Conservation (phyloP, 306 rosid genomes). For the Pyrus bretschneideri region DNA sequence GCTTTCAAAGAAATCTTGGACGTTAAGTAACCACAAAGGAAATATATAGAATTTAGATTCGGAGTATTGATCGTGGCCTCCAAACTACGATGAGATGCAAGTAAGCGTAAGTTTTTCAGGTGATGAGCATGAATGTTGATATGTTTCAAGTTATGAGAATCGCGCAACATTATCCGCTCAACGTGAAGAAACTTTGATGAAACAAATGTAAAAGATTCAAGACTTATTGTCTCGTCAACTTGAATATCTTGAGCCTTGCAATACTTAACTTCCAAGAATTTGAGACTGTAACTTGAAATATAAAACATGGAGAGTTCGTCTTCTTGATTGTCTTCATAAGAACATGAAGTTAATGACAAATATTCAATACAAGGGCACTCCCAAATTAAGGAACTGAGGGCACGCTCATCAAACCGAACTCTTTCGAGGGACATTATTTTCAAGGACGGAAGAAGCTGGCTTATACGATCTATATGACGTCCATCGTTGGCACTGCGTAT, state of each 20-base stretch:
- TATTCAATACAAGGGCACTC: not conserved
- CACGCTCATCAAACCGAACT: not conserved
- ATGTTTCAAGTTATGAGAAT: not conserved
- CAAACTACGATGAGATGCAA: not conserved
- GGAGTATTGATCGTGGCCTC: not conserved
- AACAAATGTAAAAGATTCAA: not conserved
- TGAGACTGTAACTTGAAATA: not conserved
- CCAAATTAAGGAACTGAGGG: not conserved
- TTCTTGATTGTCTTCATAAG: not conserved
- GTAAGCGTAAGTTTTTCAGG: not conserved
- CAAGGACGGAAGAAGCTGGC: not conserved
- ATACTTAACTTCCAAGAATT: too few relatives aligned
- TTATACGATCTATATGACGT: too few relatives aligned
- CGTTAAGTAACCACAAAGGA: not conserved
- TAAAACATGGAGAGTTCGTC: not conserved
- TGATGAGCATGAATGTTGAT: not conserved
- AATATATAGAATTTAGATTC: too few relatives aligned
- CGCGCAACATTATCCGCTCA: not conserved
- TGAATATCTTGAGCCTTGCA: too few relatives aligned
- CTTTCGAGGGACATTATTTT: not conserved
- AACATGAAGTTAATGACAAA: not conserved
- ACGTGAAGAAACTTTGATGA: not conserved
- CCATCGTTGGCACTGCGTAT: not conserved
- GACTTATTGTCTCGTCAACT: not conserved
- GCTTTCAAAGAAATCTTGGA: not conserved